Conservation (phyloP, 805 yeast genomes). For the Candida glaebosa region DNA sequence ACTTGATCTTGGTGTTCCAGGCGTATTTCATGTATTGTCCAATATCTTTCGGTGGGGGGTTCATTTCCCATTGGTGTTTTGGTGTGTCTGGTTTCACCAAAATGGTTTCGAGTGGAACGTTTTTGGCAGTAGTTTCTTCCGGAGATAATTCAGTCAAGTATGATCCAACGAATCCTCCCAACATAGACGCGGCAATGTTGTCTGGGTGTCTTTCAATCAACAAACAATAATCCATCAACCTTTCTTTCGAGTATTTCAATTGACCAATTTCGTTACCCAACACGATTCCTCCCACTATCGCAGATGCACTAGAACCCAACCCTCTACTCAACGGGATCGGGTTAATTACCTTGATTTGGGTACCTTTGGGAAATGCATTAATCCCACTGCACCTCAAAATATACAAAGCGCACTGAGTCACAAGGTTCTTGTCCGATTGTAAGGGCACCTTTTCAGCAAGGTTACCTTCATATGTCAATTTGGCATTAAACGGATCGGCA, state of each 20-base stretch:
- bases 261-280: conserved; percentile 83
- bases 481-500: conserved; percentile 65
- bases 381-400: conserved; percentile 82
- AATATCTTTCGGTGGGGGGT: conserved; percentile 71
- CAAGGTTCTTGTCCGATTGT: conserved; percentile 72
- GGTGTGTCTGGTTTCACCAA: conserved; percentile 71
- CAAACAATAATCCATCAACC: conserved; percentile 90
- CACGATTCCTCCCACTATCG: conserved; percentile 94
- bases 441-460: conserved; percentile 82
- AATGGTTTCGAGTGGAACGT: conserved; percentile 81
- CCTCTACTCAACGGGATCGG: conserved; percentile 98
- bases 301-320: conserved; percentile 96
- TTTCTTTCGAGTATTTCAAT: conserved; percentile 65
- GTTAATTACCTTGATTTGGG: conserved; percentile 73
- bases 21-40: conserved; percentile 86
- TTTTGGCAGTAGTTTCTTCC: conserved; percentile 68
- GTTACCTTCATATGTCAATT: conserved; percentile 69
- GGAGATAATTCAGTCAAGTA: conserved; percentile 77
- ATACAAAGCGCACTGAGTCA: conserved; percentile 90
- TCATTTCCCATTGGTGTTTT: conserved; percentile 39
- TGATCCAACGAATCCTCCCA: conserved; percentile 98
- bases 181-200: conserved; percentile 97
- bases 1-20: conserved; percentile 79
- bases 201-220: conserved; percentile 99
- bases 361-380: conserved; percentile 76